phyloP scores from a whole-genome alignment of 768 basidiomycete species.

The Pluteus cervinus region DNA sequence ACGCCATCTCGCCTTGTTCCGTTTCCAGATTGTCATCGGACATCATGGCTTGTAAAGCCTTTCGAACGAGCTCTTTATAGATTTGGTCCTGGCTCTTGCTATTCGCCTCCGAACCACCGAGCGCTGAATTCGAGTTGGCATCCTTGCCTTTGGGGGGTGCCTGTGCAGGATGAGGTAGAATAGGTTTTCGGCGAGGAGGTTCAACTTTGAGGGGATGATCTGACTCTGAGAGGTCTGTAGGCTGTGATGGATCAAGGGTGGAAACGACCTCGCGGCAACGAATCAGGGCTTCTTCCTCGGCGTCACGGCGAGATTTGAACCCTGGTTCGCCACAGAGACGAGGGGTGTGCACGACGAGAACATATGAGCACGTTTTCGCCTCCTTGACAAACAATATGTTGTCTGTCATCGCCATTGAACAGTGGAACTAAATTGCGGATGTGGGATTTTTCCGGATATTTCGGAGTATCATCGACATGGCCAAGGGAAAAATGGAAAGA shows the following conservation, averaged over 20 bases:
- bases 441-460: conserved; percentile 10
- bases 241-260: conserved; percentile 18
- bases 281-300: conserved; percentile 61
- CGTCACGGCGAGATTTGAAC: conserved; percentile 72
- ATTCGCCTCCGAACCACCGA: conserved; percentile 7
- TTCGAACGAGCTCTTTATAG: conserved; percentile 29
- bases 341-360: conserved; percentile 91
- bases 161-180: too few species aligned
- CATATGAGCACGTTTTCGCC: conserved; percentile 89
- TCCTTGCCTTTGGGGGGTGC: conserved; percentile 19
- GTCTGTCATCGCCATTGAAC: conserved; percentile 91
- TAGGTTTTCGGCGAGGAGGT: conserved; percentile 44
- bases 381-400: conserved; percentile 89
- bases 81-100: conserved; percentile 23
- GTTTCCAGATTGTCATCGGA: conserved; percentile 12
- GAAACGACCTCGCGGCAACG: conserved; percentile 75
- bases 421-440: conserved; percentile 67
- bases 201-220: conserved; percentile 52
- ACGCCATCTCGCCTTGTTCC: conserved; percentile 8
- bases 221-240: conserved; percentile 37
- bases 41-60: conserved; percentile 33
- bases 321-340: conserved; percentile 91
- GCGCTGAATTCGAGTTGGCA: conserved; percentile 11
- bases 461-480: too few species aligned
- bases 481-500: too few species aligned